Evolutionary conservation across 1,284 basidiomycete genomes (phyloP), one percentile per base, ranked within the genome.

Genomic region (Wallemia hederae): DNA sequence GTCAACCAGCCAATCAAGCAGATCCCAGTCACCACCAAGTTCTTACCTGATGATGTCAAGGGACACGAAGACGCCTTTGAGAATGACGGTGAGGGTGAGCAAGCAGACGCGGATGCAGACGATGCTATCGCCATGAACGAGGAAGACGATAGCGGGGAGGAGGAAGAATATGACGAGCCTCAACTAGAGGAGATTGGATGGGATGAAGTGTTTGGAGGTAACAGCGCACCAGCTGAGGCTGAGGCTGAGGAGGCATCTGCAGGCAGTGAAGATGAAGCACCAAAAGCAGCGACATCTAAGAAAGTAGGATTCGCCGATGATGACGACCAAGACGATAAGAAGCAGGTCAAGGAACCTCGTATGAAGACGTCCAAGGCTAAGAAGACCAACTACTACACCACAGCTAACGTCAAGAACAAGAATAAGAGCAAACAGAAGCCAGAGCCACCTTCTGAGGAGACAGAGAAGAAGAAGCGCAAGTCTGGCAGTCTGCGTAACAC

Each of bases 301-400:
- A 56, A 22, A 60, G 61, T 29, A 31, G 1, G 19, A 57, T 34
- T 60, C 11, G 60, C 62, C 22, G 61, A 63, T 25, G 64, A 62
- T 1, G 65, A 66, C 1, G 62, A 61, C 1, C 49, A 59, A 27
- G 63, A 61, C 39, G 31, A 58, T 22, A 61, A 62, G 1, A 59
- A 64, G 17, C 60, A 63, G 17, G 55, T 63, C 22, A 88, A 87
- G 71, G 82, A 77, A 65, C 69, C 77, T 27, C 82, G 89, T 24
- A 84, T 89, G 84, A 91, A 79, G 65, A 92, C 89, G 1, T 86
- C 81, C 74, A 94, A 92, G 73, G 80, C 78, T 67, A 58, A 67
- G 72, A 80, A 86, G 19, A 77, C 78, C 62, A 97, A 97, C 74
- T 98, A 90, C 75, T 96, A 88, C 74, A 80, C 82, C 5, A 76